phyloP scores from a whole-genome alignment of 208 protist genomes.

The Wallacemonas sp. region DNA sequence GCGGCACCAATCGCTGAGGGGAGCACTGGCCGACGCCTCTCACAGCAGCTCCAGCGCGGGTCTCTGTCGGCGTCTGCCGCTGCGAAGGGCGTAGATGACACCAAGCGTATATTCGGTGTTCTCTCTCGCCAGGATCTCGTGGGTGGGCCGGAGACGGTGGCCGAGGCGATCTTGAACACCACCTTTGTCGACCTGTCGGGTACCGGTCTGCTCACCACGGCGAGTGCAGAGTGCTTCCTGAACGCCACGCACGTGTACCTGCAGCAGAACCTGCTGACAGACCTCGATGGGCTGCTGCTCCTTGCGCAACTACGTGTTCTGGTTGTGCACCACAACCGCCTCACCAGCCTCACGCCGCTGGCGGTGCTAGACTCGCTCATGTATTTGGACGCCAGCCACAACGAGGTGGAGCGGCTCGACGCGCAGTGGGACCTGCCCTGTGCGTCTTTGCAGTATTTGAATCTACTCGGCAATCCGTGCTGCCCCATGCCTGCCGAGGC shows the following conservation, averaged over 20 bases:
- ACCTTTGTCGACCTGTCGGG: constrained; percentile 48
- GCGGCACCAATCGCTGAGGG: not conserved
- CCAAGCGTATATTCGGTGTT: constrained; percentile 15
- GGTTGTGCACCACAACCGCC: constrained; percentile 72
- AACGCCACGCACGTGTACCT: constrained; percentile 81
- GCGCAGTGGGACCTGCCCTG: constrained; percentile 47
- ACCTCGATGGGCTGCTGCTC: constrained; percentile 62
- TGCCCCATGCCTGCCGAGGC: constrained; percentile 9
- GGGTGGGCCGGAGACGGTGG: constrained; percentile 54
- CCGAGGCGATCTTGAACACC: constrained; percentile 60
- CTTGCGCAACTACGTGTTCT: constrained; percentile 60
- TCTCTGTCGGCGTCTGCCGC: not conserved
- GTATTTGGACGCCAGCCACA: constrained; percentile 64
- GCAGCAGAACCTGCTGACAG: constrained; percentile 60
- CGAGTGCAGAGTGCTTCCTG: constrained; percentile 52
- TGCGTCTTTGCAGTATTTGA: constrained; percentile 43
- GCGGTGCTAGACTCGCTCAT: constrained; percentile 38
- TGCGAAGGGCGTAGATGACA: not conserved
- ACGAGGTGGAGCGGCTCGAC: constrained; percentile 35
- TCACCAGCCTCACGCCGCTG: constrained; percentile 48
- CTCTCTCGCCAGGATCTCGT: constrained; percentile 36
- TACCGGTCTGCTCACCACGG: constrained; percentile 28
- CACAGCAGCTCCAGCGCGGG: not conserved
- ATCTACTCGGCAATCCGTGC: constrained; percentile 56
- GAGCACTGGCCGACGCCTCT: constrained; percentile 3